Base-by-base conservation (phyloP, 2,329 filamentous ascomycete genomes). In the Aspergillus oerlinghausenensis region DNA sequence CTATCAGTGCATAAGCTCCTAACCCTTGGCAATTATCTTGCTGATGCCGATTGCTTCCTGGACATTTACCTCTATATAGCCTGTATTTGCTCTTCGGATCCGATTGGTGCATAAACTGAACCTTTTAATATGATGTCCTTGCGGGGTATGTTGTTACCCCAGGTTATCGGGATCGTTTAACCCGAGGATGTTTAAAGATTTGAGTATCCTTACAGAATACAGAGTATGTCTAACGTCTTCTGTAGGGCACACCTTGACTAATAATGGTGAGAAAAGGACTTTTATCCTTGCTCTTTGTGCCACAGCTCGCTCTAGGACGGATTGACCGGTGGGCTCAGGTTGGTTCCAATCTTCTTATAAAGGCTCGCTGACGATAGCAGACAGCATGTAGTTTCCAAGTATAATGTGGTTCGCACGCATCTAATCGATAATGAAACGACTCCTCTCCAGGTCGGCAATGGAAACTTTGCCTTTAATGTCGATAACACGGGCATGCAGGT, bases 401-500 rank as follows among this genome's bases (percentile, higher is more conserved):
- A 61, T 35, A 61, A 60, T 38, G 57, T 61, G 7, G 47, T 58
- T 19, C 57, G 60, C 11, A 52, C 51, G 2, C 43, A 1, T 3
- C 49, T 60, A 3, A 61, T 61, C 42, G 55, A 57, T 25, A 56
- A 61, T 35, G 55, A 56, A 10, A 61, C 60, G 0, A 61, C 60
- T 0, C 60, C 60, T 2, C 53, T 61, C 3, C 60, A 61, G 26
- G 60, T 61, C 3, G 60, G 60, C 10, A 61, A 61, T 53, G 60
- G 60, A 6, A 50, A 60, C 23, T 61, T 61, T 50, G 60, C 60
- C 19, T 61, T 60, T n/a, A 51, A 42, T 35, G 60, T 61, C 1
- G 60, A 61, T 45, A 61, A 56, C 25, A 61, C 60, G 2, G 60
- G 60, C 5, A 56, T 61, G 55, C 60, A 60, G 51, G 60, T 57